These are phyloP conservation scores for Nannizziopsis barbatae DNA, from an alignment of 2,329 filamentous ascomycete species.

Conservation along the genomic window DNA sequence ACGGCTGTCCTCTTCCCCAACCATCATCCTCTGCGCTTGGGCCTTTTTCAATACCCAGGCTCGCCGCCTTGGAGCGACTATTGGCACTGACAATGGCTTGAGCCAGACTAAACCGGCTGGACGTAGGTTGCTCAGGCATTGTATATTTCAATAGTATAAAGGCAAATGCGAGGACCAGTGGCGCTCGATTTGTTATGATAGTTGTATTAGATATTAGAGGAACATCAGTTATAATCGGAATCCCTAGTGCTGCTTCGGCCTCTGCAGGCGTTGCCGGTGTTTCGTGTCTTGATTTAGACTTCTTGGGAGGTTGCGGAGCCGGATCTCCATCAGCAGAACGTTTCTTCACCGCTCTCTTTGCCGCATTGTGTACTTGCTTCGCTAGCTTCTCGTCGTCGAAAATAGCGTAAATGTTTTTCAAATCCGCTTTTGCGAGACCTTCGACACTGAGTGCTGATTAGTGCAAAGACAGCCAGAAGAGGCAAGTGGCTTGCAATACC, in stretches of 20 bases:
- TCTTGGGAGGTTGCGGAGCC: constrained; percentile 31
- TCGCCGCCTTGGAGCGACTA: constrained; percentile 63
- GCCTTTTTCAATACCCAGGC: constrained; percentile 58
- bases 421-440: constrained; percentile 40
- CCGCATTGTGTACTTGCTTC: constrained; percentile 47
- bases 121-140: constrained; percentile 74
- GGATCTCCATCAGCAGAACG: constrained; percentile 33
- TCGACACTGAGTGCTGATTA: constrained; percentile 28
- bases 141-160: constrained; percentile 63
- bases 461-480: not conserved
- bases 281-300: constrained; percentile 18
- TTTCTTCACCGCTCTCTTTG: constrained; percentile 48
- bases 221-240: constrained; percentile 35
- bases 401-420: constrained; percentile 34
- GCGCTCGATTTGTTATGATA: constrained; percentile 67
- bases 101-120: constrained; percentile 69
- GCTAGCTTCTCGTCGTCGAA: constrained; percentile 44
- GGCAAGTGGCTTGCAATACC: constrained; percentile 18
- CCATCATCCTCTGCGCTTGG: constrained; percentile 57
- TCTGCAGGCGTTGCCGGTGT: constrained; percentile 21
- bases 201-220: constrained; percentile 47
- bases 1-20: constrained; percentile 65
- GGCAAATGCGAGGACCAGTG: constrained; percentile 69
- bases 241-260: constrained; percentile 26
- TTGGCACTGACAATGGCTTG: constrained; percentile 78